Conservation (phyloP, 1,139 yeast genomes). For the Wickerhamomyces sp. region DNA sequence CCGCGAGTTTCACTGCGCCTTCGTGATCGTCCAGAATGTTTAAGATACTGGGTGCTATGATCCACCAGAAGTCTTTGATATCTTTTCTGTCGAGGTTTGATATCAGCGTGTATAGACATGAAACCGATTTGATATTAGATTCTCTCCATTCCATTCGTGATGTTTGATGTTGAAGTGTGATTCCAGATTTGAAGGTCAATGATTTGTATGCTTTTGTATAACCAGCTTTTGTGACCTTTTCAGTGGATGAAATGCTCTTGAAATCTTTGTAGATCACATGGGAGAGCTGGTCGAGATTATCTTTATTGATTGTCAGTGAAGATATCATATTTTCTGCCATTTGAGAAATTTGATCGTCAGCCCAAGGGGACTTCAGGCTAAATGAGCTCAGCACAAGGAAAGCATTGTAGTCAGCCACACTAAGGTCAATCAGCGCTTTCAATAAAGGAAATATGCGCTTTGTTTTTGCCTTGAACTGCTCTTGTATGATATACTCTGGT, state of each 20-base stretch:
- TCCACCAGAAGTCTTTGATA: constrained; percentile 34
- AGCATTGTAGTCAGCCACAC: background rate
- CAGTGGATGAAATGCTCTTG: background rate
- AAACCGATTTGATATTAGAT: constrained; percentile 18
- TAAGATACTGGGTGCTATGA: constrained; percentile 43
- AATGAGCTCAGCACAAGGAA: constrained; percentile 1
- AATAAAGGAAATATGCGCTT: background rate
- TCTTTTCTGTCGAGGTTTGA: constrained; percentile 13
- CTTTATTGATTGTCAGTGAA: background rate
- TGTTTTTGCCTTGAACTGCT: constrained; percentile 8
- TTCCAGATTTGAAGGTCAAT: constrained; percentile 1
- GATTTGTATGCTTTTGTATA: constrained; percentile 9
- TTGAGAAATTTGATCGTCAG: constrained; percentile 3
- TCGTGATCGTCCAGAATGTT: constrained; percentile 50
- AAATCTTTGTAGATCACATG: constrained; percentile 4
- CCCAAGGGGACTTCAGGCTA: constrained; percentile 16
- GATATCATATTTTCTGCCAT: constrained; percentile 3
- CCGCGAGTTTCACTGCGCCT: constrained; percentile 38
- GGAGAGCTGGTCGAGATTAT: constrained; percentile 1
- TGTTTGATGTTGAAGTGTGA: background rate
- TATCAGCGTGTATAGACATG: constrained; percentile 31
- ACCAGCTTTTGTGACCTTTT: constrained; percentile 16
- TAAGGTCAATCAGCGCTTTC: background rate
- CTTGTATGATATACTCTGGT: constrained; percentile 9
- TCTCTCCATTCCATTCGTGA: constrained; percentile 29